Evolutionary conservation across 2,329 filamentous ascomycete species (phyloP).

Genomic region (Stromatinia cepivora): DNA sequence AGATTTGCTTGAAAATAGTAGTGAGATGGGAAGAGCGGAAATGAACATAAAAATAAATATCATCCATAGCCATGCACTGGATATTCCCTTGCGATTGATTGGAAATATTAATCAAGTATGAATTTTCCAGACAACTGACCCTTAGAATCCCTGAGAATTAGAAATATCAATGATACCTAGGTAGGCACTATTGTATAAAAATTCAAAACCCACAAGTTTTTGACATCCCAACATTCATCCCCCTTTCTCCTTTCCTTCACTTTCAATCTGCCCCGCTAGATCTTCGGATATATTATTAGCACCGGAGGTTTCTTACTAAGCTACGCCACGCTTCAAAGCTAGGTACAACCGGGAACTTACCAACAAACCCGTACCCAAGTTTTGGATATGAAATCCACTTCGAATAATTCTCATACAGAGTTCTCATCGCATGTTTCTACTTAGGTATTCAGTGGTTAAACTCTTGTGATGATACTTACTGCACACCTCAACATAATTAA

Average conservation of each 20-base stretch:
- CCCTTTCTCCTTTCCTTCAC: slow-evolving; percentile 1
- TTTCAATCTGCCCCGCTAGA: not conserved
- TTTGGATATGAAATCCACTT: not conserved
- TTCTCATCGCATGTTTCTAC: not conserved
- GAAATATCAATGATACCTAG: no score
- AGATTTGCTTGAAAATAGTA: not conserved
- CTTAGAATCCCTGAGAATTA: no score
- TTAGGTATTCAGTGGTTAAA: not conserved
- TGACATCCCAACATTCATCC: no score
- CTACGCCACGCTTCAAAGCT: not conserved
- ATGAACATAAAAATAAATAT: not conserved
- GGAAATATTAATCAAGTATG: not conserved
- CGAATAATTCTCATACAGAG: not conserved
- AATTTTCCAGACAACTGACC: not conserved
- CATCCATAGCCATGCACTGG: not conserved
- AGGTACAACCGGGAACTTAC: not conserved
- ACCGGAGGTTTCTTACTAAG: not conserved
- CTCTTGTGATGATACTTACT: not conserved
- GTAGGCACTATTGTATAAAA: no score
- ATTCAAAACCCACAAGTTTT: no score
- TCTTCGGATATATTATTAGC: not conserved
- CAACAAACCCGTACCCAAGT: not conserved
- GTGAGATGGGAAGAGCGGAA: not conserved
- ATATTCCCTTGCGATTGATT: not conserved
- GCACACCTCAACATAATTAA: not conserved